A percentile compares a stretch with the other conserved stretches of the same genome.
These are phyloP conservation scores for Colletotrichum neosansevieriae DNA, from an alignment of 2,329 filamentous ascomycete genomes.

Conservation along the genomic window DNA sequence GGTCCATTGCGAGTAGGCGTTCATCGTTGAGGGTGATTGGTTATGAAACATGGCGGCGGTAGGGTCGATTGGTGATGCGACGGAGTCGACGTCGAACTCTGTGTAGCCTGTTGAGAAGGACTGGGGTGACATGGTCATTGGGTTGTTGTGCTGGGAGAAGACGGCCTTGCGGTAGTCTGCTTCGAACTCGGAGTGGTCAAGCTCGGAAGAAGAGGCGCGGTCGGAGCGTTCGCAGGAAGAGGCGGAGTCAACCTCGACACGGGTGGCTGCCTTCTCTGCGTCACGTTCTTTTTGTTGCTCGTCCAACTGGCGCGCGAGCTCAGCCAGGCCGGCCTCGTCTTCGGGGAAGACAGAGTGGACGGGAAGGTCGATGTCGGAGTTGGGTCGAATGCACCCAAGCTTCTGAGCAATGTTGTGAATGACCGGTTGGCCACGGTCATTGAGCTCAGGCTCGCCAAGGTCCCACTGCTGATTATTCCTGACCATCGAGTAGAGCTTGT, in stretches of 20 bases:
- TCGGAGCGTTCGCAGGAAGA: constrained; percentile 54
- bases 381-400: constrained; percentile 73
- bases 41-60: constrained; percentile 50
- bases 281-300: constrained; percentile 58
- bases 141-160: constrained; percentile 51
- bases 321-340: constrained; percentile 68
- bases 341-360: constrained; percentile 71
- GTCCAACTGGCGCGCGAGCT: constrained; percentile 67
- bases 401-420: constrained; percentile 75
- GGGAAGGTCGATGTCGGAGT: constrained; percentile 70
- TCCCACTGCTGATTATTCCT: constrained; percentile 69
- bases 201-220: constrained; percentile 66
- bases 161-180: constrained; percentile 64
- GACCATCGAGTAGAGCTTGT: constrained; percentile 75
- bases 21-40: constrained; percentile 50
- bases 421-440: constrained; percentile 71
- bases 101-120: constrained; percentile 59
- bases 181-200: constrained; percentile 68
- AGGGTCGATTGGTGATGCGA: constrained; percentile 51
- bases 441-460: constrained; percentile 72
- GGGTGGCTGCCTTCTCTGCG: constrained; percentile 45
- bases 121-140: constrained; percentile 65
- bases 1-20: constrained; percentile 45
- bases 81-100: constrained; percentile 57
- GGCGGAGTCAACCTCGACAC: constrained; percentile 51